Evolutionary conservation across 768 basidiomycete genomes (phyloP), one percentile per base, ranked within the genome.

Genomic region (Kwoniella dejecticola): DNA sequence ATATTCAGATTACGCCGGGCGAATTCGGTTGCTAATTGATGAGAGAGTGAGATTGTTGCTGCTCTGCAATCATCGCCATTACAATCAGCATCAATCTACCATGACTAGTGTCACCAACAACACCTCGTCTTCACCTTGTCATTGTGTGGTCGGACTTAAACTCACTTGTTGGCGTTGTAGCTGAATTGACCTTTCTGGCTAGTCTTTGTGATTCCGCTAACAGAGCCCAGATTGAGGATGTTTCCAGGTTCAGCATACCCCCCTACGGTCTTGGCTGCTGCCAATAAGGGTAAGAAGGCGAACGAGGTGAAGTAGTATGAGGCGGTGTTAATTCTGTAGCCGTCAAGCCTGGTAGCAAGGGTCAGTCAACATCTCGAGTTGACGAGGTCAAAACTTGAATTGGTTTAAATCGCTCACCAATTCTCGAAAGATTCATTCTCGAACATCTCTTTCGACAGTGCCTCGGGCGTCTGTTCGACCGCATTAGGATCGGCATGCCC

Each of bases 221-320:
- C 80, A 17, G 79, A 80, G 11, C 81, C 70, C 47, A 82, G 75
- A 67, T 82, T 83, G 73, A 83, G 80, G 41, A 83, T 74, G 41
- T 75, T 77, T 8, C 75, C 80, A 7, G 81, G 79, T 60, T 80
- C 75, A 4, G 69, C 65, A 19, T 60, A 67, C 8, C 58, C 50
- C 12, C 66, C 62, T 13, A 83, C 81, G 72, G 90, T 90, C 64
- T 75, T 72, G n/a, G 89, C 90, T 64, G 85, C 84, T 71, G 88
- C 84, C 19, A 91, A 81, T 15, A 91, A 81, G 64, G 89, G 90
- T 64, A 92, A 83, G 80, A 92, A 91, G 8, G 88, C 89, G 33
- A 90, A 83, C 4, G 89, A 87, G 30, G 85, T 85, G 80, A 88
- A 90, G 77, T 89, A 90, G 38, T 84, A 82, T 11, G 77, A 75